Conservation (phyloP, 257 asterid genomes). For the Nicotiana attenuata region DNA sequence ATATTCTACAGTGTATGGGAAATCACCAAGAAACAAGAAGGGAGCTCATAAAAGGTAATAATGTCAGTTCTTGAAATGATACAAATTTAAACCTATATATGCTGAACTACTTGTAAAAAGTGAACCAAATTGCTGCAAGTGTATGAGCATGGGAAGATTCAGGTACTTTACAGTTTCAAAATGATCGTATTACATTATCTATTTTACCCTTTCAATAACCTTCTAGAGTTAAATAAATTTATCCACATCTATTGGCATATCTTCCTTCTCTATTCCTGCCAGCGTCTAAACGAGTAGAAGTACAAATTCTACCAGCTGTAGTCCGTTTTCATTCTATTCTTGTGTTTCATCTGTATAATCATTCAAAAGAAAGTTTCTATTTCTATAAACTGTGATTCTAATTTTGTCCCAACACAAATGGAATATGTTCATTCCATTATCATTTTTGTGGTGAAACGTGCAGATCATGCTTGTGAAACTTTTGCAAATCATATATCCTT, state of each 20-base stretch:
- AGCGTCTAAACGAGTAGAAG: not conserved
- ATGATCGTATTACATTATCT: no score
- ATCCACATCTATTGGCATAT: no score
- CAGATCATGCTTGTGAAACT: not conserved
- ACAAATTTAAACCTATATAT: not conserved
- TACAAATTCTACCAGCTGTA: not conserved
- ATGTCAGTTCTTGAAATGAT: not conserved
- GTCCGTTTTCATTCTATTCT: not conserved
- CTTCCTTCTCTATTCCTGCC: no score
- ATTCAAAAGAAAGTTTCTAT: not conserved
- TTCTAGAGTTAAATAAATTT: no score
- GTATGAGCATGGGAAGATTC: not conserved
- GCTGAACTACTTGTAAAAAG: not conserved
- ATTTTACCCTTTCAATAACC: no score
- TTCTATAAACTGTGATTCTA: not conserved
- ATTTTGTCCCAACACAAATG: not conserved
- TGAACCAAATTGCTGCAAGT: not conserved
- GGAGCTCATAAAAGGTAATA: conserved; percentile 11
- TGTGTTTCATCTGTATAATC: not conserved
- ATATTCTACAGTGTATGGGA: conserved; percentile 7
- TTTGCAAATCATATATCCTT: not conserved
- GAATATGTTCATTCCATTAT: not conserved
- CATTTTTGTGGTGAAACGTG: not conserved
- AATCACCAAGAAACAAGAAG: conserved; percentile 4
- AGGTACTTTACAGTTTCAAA: not conserved